Evolutionary conservation across 192 early-diverging fungal genomes (phyloP).

Genomic region (Umbelopsis vinacea): DNA sequence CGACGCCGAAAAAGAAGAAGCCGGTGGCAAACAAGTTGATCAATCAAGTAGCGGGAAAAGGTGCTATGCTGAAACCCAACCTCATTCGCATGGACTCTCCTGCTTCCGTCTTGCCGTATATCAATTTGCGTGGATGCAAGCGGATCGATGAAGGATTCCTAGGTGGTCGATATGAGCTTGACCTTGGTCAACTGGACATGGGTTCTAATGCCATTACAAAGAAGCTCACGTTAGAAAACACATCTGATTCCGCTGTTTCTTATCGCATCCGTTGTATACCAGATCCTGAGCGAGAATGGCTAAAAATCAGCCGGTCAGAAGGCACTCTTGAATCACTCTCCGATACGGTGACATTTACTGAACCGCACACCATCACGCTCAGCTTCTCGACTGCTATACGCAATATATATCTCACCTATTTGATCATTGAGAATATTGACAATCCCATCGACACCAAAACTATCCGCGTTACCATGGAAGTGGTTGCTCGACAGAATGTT

Average conservation of each 20-base stretch:
- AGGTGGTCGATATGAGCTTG: constrained; percentile 73
- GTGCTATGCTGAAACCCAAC: not conserved
- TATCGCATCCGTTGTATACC: constrained; percentile 66
- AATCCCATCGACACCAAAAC: constrained; percentile 77
- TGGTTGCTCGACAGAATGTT: constrained; percentile 56
- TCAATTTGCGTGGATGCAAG: constrained; percentile 73
- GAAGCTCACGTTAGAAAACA: constrained; percentile 69
- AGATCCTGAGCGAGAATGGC: constrained; percentile 64
- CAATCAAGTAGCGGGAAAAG: not conserved
- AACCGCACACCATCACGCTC: constrained; percentile 62
- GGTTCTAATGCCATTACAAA: constrained; percentile 56
- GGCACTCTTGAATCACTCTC: constrained; percentile 63
- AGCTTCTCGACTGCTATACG: constrained; percentile 62
- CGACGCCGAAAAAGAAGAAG: constrained; percentile 11
- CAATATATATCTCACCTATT: constrained; percentile 72
- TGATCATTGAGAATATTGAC: constrained; percentile 73
- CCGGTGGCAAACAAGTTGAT: not conserved
- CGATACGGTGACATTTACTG: constrained; percentile 25
- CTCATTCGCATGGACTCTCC: constrained; percentile 22
- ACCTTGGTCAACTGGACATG: constrained; percentile 81
- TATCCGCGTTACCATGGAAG: constrained; percentile 72
- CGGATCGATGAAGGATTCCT: constrained; percentile 53
- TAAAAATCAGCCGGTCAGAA: constrained; percentile 67
- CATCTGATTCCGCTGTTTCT: constrained; percentile 52
- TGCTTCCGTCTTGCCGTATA: constrained; percentile 39